Evolutionary conservation across 495 filamentous ascomycete genomes (phyloP).

Genomic region (Terfezia boudieri): DNA sequence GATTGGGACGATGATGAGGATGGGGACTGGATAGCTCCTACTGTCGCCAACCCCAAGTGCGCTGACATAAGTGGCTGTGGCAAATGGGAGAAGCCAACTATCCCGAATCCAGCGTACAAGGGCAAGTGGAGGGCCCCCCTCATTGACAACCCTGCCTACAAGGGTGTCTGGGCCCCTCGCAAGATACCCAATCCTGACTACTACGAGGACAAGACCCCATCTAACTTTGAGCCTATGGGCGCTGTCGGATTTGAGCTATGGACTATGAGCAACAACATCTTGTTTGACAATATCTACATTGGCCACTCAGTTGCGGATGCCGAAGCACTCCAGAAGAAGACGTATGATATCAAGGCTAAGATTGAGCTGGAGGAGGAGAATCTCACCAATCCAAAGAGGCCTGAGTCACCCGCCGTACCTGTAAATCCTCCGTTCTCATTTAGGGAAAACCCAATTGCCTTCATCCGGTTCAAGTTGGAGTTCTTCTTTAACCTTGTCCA

Average conservation of each 20-base stretch:
- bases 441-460: conserved; percentile 73
- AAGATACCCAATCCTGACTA: conserved; percentile 95
- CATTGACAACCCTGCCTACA: conserved; percentile 98
- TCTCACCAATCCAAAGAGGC: conserved; percentile 56
- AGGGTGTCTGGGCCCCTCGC: conserved; percentile 79
- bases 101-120: conserved; percentile 94
- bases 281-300: conserved; percentile 99
- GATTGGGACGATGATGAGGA: conserved; percentile 99
- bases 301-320: conserved; percentile 93
- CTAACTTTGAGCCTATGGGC: conserved; percentile 95
- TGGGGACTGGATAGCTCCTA: conserved; percentile 94
- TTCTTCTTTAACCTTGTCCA: conserved; percentile 68
- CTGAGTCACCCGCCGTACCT: conserved; percentile 38
- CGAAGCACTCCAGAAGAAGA: conserved; percentile 70
- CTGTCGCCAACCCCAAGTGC: conserved; percentile 87
- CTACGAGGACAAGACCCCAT: conserved; percentile 92
- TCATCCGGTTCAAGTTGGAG: conserved; percentile 78
- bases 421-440: conserved; percentile 48
- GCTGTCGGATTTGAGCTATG: conserved; percentile 97
- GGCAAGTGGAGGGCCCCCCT: conserved; percentile 89
- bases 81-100: conserved; percentile 76
- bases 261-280: conserved; percentile 98
- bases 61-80: conserved; percentile 84
- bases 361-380: conserved; percentile 69
- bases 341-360: conserved; percentile 76